Base-by-base conservation (phyloP, 2,329 filamentous ascomycete genomes). In the Lecanicillium sp. region DNA sequence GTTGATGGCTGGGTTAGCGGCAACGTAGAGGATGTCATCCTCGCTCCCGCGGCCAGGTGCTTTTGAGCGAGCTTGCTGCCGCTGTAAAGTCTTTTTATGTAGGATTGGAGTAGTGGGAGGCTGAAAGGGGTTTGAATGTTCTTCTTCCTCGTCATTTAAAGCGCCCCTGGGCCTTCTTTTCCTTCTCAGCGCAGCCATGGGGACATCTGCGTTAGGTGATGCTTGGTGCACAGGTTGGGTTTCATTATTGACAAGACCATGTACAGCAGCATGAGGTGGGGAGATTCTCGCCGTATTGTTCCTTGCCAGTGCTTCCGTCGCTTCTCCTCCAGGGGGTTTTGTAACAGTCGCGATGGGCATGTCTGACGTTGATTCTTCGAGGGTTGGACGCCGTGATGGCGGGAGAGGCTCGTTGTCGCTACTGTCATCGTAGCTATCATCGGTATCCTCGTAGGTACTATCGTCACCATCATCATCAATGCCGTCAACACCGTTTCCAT, bases 1-100 rank as follows among this genome's bases (percentile, higher is more conserved):
- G 44, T 77, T 72, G 2, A 73, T 66, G 2, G 70, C 69, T 0
- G 77, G 78, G 56, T 83, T 73, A 3, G 78, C 64, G 40, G 69
- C 62, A 1, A 67, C 61, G 53, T 69, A 80, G 5, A 67, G 52
- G 20, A 64, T 65, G 23, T 63, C 59, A 23, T 63, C 55, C 43
- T 58, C 49, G 19, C 36, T 7, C 17, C 5, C 47, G 1, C n/a
- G 14, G 15, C 17, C 26, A 11, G 32, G 17, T 44, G 19, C 5
- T 15, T 35, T 10, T 4, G n/a, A n/a, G n/a, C n/a, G n/a, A n/a
- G n/a, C n/a, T n/a, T n/a, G n/a, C n/a, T n/a, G n/a, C n/a, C n/a
- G n/a, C n/a, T n/a, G n/a, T n/a, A n/a, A n/a, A n/a, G n/a, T n/a
- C n/a, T n/a, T n/a, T n/a, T n/a, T n/a, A n/a, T n/a, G n/a, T n/a